Evolutionary conservation across 1,139 yeast genomes (phyloP), one percentile per base, ranked within the genome.

Genomic region (Taphrina confusa): DNA sequence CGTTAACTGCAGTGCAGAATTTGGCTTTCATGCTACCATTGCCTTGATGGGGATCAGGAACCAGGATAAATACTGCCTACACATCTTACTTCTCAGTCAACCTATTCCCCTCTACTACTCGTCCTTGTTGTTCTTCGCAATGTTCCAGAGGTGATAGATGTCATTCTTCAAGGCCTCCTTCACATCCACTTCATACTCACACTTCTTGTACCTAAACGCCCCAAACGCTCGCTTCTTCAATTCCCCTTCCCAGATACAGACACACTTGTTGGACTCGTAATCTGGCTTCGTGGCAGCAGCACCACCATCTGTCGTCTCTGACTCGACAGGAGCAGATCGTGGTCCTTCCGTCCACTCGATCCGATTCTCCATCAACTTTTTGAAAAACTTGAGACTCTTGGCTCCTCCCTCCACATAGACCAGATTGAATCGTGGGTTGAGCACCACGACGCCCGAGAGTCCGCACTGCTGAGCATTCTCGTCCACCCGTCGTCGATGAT

Each of bases 171-270:
- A 71, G 30, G 82, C 74, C 30, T 76, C 78, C 39, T 79, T 66
- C 0, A 85, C 83, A 22, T 80, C 83, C n/a, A 77, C 80, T 55
- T 82, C 86, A 14, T 78, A 71, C 18, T 75, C 74, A 1, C 82
- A 74, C 49, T 76, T 73, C 72, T 81, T 76, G 11, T 78, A 71
- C 1, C 82, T 78, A 92, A 94, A 87, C 68, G 80, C 79, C 60
- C 76, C 75, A 70, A 86, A 87, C 61, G 76, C 76, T 27, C 79
- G 68, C 1, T 78, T 78, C 55, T 75, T 73, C 40, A 87, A 64
- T 64, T 82, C 83, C 0, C 97, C 97, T 64, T 83, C 84, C 97
- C 97, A 91, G 1, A 87, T 68, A 16, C 84, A 67, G 2, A 69
- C 67, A 66, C 90, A 83, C 57, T 68, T 70, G 68, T 86, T 87